Evolutionary conservation across 2,329 filamentous ascomycete species (phyloP).

Genomic region (Plectosphaerella cucumerina): DNA sequence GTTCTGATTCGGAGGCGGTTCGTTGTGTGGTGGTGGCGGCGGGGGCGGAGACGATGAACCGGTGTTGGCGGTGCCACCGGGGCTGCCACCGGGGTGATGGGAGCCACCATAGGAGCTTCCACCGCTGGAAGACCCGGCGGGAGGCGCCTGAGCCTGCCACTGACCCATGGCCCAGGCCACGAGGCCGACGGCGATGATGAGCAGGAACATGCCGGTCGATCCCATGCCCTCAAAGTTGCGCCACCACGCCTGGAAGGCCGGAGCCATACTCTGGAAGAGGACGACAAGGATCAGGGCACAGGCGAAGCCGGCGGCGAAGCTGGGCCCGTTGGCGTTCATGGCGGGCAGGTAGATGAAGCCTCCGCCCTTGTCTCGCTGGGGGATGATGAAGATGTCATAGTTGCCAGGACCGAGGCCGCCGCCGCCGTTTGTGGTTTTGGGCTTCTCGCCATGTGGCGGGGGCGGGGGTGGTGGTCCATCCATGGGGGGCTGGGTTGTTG

Average conservation of each 20-base stretch:
- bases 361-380: slow-evolving; percentile 80
- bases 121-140: slow-evolving; percentile 9
- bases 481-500: slow-evolving; percentile 26
- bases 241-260: slow-evolving; percentile 71
- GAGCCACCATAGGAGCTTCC: slow-evolving; percentile 8
- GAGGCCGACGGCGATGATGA: slow-evolving; percentile 70
- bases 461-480: slow-evolving; percentile 68
- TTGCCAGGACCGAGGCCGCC: slow-evolving; percentile 77
- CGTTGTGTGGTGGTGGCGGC: slow-evolving; percentile 14
- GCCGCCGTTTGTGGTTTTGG: slow-evolving; percentile 58
- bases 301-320: slow-evolving; percentile 83
- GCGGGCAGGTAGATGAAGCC: slow-evolving; percentile 96
- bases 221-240: slow-evolving; percentile 65
- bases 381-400: slow-evolving; percentile 97
- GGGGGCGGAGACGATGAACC: slow-evolving; percentile 9
- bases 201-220: slow-evolving; percentile 66
- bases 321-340: slow-evolving; percentile 78
- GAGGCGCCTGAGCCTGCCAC: slow-evolving; percentile 22
- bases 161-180: slow-evolving; percentile 62
- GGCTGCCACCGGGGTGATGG: slow-evolving; percentile 1
- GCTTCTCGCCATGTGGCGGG: slow-evolving; percentile 78
- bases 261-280: slow-evolving; percentile 69
- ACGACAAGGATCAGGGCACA: slow-evolving; percentile 69
- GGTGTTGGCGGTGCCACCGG: slow-evolving; percentile 6
- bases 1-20: slow-evolving; percentile 16